Base-by-base conservation (phyloP, 2,329 filamentous ascomycete genomes). In the Aspergillus sergii region DNA sequence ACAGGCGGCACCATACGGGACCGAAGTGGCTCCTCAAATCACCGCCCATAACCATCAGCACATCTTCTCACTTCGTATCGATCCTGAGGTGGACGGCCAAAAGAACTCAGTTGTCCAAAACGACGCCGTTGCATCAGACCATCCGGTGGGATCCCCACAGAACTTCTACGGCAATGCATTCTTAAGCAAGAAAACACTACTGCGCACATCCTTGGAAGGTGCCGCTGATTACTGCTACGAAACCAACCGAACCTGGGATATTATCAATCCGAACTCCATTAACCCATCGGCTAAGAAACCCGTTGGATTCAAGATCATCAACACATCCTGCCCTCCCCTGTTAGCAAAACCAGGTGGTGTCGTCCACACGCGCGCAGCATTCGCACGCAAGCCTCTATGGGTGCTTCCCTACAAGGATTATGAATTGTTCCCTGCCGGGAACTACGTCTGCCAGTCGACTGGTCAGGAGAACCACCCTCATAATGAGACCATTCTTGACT, bases 21-120 rank as follows among this genome's bases (percentile, higher is more conserved):
- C 93, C 0, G 89, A 96, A 76, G 93, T 97, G 6, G 94, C 94
- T 70, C 91, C 91, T 0, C 88, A 91, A 53, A 92, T 96, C 73
- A 95, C 95, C 72, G 93, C 93, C 1, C 93, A 96, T 81, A 96
- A 96, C 81, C 93, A 97, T 78, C 93, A 97, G 78, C 93, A 97
- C 78, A 85, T 97, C 36, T 97, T 97, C 86, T 96, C 92, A 72
- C 82, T 97, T 57, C 91, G 93, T 50, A 82, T 96, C 57, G 91
- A 97, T 74, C 88, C 93, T 30, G 94, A 93, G 73, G 86, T 97
- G 62, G 93, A 96, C 74, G 93, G 93, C 0, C 85, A 88, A 1
- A 85, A 89, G 69, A 97, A 97, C 77, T 92, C 92, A 0, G 84
- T 96, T 63, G 92, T 55, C 19, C 51, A 55, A 19, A 55, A 23